Evolutionary conservation across 768 basidiomycete species (phyloP), one percentile per base, ranked within the genome.

Genomic region (Clitopilus hobsonii): DNA sequence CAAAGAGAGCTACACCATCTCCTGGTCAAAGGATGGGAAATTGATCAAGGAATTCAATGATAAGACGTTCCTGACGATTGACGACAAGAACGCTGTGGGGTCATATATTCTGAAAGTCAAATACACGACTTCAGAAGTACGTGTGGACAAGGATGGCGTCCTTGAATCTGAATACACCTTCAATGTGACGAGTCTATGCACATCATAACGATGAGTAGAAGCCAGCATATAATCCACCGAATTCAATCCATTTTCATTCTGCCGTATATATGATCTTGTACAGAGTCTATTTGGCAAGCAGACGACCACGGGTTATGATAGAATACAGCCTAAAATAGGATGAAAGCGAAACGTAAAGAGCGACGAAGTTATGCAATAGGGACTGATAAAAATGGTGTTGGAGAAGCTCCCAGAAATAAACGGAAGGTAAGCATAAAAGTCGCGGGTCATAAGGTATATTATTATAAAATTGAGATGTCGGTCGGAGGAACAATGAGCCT

Each of bases 41-140:
- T 55, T 70, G 1, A 60, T 88, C 18, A 63, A 69, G 1, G 67
- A 65, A 6, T 79, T 80, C 53, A 64, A 77, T 1, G 83, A 88
- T 61, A 63, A 69, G 61, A 88, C 86, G 10, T 61, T 51, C 30
- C 63, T 86, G 18, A 70, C 71, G 26, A 48, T 83, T 23, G 53
- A 63, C 16, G 71, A 73, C 32, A 62, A 56, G 6, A 58, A 71
- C 11, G 65, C 71, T 4, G 53, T 69, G 6, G 83, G 78, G 3
- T 68, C 59, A 18, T 85, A 82, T 59, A 69, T 62, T 2, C 70
- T 83, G 36, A 60, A 71, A 16, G 81, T 88, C 13, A 63, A 64
- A 30, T 86, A 83, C 59, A 49, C 71, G 16, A 82, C 86, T 1
- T 75, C 79, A 29, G 82, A 87, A 63, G 80, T 89, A 10, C 73